A percentile compares a stretch with the other conserved stretches of the same genome.
phyloP scores from a whole-genome alignment of 2,329 filamentous ascomycete genomes.

The Gaeumannomyces tritici region DNA sequence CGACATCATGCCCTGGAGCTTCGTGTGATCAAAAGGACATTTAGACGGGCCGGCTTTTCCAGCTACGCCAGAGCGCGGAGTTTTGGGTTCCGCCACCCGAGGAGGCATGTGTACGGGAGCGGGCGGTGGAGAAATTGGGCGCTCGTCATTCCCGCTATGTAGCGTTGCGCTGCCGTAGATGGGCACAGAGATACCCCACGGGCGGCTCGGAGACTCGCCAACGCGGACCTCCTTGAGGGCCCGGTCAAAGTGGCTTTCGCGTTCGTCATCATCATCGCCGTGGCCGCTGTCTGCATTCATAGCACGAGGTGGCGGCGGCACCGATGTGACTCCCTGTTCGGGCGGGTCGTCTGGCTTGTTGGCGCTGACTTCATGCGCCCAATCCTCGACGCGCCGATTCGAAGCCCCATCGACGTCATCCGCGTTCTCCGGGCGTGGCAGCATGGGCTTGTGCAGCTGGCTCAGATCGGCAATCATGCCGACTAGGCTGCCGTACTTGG shows the following conservation, averaged over 20 bases:
- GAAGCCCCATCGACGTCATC: conserved; percentile 36
- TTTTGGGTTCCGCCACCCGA: conserved; percentile 16
- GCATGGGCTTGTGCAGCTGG: conserved; percentile 77
- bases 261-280: conserved; percentile 24
- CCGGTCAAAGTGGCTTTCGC: conserved; percentile 71
- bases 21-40: conserved; percentile 43
- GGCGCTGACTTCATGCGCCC: conserved; percentile 69
- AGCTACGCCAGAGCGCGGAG: neutral
- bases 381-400: conserved; percentile 69
- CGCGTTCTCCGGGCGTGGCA: conserved; percentile 40
- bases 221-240: conserved; percentile 83
- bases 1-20: conserved; percentile 7
- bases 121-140: conserved; percentile 46
- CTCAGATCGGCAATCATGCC: conserved; percentile 92
- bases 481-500: conserved; percentile 85
- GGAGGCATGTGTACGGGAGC: conserved; percentile 43
- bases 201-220: conserved; percentile 84
- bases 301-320: conserved; percentile 7
- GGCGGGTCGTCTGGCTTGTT: conserved; percentile 27
- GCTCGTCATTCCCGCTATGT: conserved; percentile 21
- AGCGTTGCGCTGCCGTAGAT: conserved; percentile 33
- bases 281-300: neutral
- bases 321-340: conserved; percentile 18
- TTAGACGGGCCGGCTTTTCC: conserved; percentile 26
- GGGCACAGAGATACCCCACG: conserved; percentile 86